Base-by-base conservation (phyloP, 2,329 filamentous ascomycete species). In the Clonostachys rhizophaga region DNA sequence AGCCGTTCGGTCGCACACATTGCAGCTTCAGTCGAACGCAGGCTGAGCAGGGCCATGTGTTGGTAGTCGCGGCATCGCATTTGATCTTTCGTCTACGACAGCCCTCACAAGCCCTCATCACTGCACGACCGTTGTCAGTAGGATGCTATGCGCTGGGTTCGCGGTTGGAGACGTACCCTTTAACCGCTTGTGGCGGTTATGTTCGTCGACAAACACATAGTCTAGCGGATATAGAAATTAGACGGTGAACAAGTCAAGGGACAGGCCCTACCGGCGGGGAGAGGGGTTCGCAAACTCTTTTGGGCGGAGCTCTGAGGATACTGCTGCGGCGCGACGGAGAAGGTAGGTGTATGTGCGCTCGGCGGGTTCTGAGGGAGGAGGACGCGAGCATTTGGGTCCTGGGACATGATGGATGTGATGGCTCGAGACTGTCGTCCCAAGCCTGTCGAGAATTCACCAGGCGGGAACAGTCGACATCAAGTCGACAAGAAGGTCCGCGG, bases 171-270 rank as follows among this genome's bases (percentile, higher is more conserved):
- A 42, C 68, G 56, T 80, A 94, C 90, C 90, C 78, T 97, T 97
- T 53, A 97, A 74, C 58, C 92, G 83, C 71, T 97, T 97, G 70
- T 97, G 94, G 54, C 94, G 87, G 72, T 97, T 97, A 69, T 97
- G 94, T 68, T 97, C 92, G 68, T 97, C 92, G 49, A 97, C 94
- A 63, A 97, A 97, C 59, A 97, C 94, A 87, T 96, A 97, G 67
- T 96, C 91, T 95, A 24, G 10, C 17, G n/a, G 24, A 30, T 8
- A 30, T 6, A 30, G 24, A 8, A 30, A 30, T 30, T 10, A 39
- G 17, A 48, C 36, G 44, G 34, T 43, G 42, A 51, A 39, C 40
- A 45, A 45, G 33, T 18, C 34, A 40, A 37, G n/a, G 33, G 35
- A 35, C 34, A 36, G 14, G 44, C 40, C 20, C 12, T 20, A 30